A percentile compares a stretch with the other conserved stretches of the same genome.
Conservation (phyloP, 1,284 basidiomycete genomes). For the Megacollybia platyphylla region DNA sequence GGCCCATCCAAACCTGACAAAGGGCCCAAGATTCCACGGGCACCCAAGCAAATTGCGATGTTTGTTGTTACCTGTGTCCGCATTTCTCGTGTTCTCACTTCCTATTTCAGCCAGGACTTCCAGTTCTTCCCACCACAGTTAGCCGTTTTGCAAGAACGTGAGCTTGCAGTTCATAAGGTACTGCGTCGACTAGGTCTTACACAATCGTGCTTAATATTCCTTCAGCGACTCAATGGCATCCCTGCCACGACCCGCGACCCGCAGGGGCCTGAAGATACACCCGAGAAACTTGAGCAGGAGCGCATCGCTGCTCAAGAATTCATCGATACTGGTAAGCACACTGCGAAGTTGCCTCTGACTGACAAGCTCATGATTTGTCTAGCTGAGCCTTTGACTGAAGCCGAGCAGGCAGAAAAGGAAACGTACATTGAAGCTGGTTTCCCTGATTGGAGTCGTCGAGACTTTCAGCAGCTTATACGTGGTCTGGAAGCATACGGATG, state of each 20-base stretch:
- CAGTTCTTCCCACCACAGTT: slow-evolving; percentile 90
- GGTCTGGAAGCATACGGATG: slow-evolving; percentile 84
- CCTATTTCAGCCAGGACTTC: slow-evolving; percentile 73
- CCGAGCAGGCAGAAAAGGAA: slow-evolving; percentile 75
- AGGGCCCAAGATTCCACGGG: slow-evolving; percentile 72
- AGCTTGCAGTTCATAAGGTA: slow-evolving; percentile 74
- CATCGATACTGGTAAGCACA: slow-evolving; percentile 62
- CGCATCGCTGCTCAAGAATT: slow-evolving; percentile 72
- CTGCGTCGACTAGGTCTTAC: neutral
- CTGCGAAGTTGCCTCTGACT: neutral
- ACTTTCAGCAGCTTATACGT: slow-evolving; percentile 84
- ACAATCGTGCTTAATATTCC: neutral
- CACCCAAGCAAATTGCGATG: slow-evolving; percentile 84
- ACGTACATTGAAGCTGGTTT: slow-evolving; percentile 73
- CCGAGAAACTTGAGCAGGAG: slow-evolving; percentile 80
- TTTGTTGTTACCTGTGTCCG: slow-evolving; percentile 21
- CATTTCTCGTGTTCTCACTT: neutral
- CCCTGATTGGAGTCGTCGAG: slow-evolving; percentile 82
- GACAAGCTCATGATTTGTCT: neutral
- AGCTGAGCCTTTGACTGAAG: slow-evolving; percentile 84
- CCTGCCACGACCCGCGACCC: slow-evolving; percentile 61
- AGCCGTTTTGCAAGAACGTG: slow-evolving; percentile 79
- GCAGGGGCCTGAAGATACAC: slow-evolving; percentile 61
- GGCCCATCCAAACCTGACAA: slow-evolving; percentile 75
- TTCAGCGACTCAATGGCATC: slow-evolving; percentile 61